Percentiles rank a stretch among this genome's conserved stretches.
Conservation (phyloP, 768 basidiomycete genomes). For the Tricholoma saponaceum region DNA sequence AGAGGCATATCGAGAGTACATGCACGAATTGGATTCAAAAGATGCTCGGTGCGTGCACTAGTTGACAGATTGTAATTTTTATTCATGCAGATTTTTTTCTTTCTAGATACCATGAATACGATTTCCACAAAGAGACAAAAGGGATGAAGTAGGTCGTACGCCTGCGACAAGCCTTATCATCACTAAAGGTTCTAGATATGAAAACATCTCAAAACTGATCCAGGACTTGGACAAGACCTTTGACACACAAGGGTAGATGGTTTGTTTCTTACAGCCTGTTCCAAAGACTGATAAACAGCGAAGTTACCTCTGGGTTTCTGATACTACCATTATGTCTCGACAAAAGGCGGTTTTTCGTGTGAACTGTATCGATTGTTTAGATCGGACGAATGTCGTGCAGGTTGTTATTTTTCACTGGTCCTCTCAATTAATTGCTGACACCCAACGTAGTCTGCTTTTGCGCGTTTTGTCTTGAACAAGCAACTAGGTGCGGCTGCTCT, state of each 20-base stretch:
- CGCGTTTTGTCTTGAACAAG: constrained; percentile 72
- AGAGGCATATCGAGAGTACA: constrained; percentile 68
- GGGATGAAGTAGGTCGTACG: constrained; percentile 78
- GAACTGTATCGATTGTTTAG: constrained; percentile 95
- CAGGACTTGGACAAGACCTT: constrained; percentile 68
- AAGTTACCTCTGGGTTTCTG: constrained; percentile 83
- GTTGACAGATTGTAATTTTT: neutral
- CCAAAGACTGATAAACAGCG: neutral
- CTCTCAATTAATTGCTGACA: neutral
- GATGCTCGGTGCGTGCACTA: constrained; percentile 44
- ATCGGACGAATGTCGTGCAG: constrained; percentile 93
- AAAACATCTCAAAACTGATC: constrained; percentile 82
- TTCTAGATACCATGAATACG: constrained; percentile 76
- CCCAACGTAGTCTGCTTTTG: constrained; percentile 77
- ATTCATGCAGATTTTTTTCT: constrained; percentile 1
- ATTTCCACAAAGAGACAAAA: constrained; percentile 90
- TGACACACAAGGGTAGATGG: constrained; percentile 67
- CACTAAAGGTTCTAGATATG: constrained; percentile 53
- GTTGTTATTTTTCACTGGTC: constrained; percentile 27
- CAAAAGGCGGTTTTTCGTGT: constrained; percentile 87
- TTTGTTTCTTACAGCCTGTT: neutral
- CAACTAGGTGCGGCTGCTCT: constrained; percentile 75
- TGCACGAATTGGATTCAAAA: constrained; percentile 49
- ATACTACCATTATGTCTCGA: constrained; percentile 62
- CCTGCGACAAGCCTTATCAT: neutral